Percentiles rank a stretch among this genome's conserved stretches.
These are phyloP conservation scores for Eucalyptus sp. DNA, from an alignment of 345 rosid genomes.

Conservation along the genomic window DNA sequence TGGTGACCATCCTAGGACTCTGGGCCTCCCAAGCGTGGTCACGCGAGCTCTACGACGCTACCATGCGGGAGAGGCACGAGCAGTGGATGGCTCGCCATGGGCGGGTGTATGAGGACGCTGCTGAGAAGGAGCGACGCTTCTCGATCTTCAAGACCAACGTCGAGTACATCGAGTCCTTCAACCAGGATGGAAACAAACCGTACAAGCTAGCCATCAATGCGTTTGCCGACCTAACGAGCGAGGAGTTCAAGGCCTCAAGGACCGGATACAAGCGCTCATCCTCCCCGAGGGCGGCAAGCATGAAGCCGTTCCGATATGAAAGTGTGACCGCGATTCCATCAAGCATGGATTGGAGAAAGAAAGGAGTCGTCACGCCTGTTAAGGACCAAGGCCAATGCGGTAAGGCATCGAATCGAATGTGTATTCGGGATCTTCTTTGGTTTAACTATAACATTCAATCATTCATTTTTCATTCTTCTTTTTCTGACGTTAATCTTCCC, in stretches of 20 bases:
- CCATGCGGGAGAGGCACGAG: background rate
- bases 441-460: background rate
- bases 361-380: background rate
- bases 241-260: conserved; percentile 5
- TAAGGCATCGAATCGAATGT: background rate
- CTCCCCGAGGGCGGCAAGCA: background rate
- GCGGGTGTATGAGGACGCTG: background rate
- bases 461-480: background rate
- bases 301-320: background rate
- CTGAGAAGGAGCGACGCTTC: conserved; percentile 17
- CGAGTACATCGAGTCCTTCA: conserved; percentile 12
- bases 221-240: conserved; percentile 21
- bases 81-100: background rate
- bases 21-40: background rate
- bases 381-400: conserved; percentile 1
- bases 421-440: background rate
- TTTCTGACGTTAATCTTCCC: background rate
- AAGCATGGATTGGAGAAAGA: background rate
- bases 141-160: conserved; percentile 19
- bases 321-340: background rate
- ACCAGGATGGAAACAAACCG: background rate
- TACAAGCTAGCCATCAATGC: conserved; percentile 21
- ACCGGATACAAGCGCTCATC: background rate
- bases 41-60: background rate
- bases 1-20: background rate